phyloP scores from a whole-genome alignment of 192 early-diverging fungal species.

The Phlyctochytrium planicorne region DNA sequence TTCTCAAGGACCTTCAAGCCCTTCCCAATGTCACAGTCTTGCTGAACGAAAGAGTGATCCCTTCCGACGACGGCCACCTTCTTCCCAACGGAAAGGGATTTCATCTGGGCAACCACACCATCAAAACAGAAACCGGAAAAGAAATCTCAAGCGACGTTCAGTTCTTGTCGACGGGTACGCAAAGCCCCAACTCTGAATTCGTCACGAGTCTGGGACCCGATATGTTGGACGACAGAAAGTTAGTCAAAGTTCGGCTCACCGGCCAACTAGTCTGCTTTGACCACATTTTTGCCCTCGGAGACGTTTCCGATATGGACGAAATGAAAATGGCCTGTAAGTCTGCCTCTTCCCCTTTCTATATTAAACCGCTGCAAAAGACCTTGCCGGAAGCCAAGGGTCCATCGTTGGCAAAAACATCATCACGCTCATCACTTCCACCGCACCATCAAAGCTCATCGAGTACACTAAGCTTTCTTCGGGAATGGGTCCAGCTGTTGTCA shows the following conservation, averaged over 20 bases:
- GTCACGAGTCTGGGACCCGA: constrained; percentile 48
- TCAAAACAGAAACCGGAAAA: constrained; percentile 43
- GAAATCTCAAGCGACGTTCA: constrained; percentile 58
- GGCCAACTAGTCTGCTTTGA: constrained; percentile 66
- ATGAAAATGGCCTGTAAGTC: constrained; percentile 34
- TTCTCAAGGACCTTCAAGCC: constrained; percentile 21
- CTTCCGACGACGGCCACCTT: not conserved
- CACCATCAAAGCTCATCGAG: constrained; percentile 7
- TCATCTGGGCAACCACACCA: not conserved
- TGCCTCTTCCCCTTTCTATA: not conserved
- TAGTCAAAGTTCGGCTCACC: constrained; percentile 66
- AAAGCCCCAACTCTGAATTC: constrained; percentile 63
- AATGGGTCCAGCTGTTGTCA: constrained; percentile 7
- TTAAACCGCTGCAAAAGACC: not conserved
- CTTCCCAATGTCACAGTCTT: constrained; percentile 49
- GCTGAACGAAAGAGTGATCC: constrained; percentile 43
- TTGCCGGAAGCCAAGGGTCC: constrained; percentile 15
- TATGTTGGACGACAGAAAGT: constrained; percentile 52
- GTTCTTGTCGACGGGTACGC: constrained; percentile 72
- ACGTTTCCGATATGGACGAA: constrained; percentile 54
- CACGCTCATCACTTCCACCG: constrained; percentile 23
- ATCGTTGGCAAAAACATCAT: constrained; percentile 30
- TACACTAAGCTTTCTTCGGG: constrained; percentile 8
- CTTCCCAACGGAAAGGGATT: not conserved
- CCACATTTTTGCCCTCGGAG: constrained; percentile 75